A percentile compares a stretch with the other conserved stretches of the same genome.
These are phyloP conservation scores for Penicillium parvum DNA, from an alignment of 495 filamentous ascomycete genomes.

Conservation along the genomic window DNA sequence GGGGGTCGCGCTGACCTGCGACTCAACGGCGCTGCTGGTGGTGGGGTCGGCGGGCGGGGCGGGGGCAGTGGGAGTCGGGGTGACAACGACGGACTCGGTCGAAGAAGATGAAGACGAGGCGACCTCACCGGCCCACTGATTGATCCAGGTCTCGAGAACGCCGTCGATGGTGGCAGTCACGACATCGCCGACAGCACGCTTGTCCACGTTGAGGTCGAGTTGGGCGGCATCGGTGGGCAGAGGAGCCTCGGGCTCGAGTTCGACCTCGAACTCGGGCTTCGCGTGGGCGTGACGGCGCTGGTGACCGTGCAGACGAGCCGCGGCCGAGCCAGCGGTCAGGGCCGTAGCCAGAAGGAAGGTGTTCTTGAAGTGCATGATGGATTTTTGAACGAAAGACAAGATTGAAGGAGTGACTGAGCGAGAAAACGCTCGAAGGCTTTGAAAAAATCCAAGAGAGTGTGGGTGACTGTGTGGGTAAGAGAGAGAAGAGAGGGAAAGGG, in stretches of 20 bases:
- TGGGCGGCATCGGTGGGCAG: constrained; percentile 32
- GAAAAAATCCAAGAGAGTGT: constrained; percentile 26
- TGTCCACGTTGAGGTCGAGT: constrained; percentile 41
- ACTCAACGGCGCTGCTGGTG: constrained; percentile 14
- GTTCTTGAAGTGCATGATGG: constrained; percentile 41
- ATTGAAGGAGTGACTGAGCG: constrained; percentile 31
- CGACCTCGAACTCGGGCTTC: constrained; percentile 23
- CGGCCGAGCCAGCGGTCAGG: constrained; percentile 39
- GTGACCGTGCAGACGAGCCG: constrained; percentile 44
- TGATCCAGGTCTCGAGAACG: constrained; percentile 56
- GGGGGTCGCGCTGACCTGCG: constrained; percentile 9
- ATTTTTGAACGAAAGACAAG: constrained; percentile 20
- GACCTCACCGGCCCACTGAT: constrained; percentile 51
- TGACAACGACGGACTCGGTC: constrained; percentile 13
- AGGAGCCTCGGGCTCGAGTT: constrained; percentile 22
- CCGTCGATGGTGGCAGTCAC: constrained; percentile 63
- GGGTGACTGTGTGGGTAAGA: constrained; percentile 16
- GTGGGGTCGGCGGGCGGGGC: constrained; percentile 14
- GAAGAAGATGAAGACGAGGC: constrained; percentile 22
- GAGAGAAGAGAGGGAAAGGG: constrained; percentile 14
- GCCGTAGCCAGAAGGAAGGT: constrained; percentile 36
- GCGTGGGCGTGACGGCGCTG: constrained; percentile 42
- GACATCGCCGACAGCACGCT: constrained; percentile 40
- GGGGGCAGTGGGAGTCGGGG: constrained; percentile 17
- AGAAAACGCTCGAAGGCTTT: constrained; percentile 19